Percentiles rank a stretch among this genome's conserved stretches.
Evolutionary conservation across 2,329 filamentous ascomycete genomes (phyloP).

Genomic region (Gliomastix tumulicola): DNA sequence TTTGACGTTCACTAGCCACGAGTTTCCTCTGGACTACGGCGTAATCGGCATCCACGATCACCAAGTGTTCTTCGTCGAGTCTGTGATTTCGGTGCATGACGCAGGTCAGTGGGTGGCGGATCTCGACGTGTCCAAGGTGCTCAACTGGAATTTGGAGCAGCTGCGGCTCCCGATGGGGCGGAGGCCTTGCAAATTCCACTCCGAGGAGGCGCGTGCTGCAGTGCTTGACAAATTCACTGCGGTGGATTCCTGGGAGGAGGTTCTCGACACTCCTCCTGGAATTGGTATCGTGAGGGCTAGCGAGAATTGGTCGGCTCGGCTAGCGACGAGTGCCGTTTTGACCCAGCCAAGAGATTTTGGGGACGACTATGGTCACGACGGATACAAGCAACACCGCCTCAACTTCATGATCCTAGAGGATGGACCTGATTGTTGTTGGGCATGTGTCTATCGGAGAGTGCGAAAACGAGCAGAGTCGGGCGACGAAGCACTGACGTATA

Average conservation of each 20-base stretch:
- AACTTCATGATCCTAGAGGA: neutral
- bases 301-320: neutral
- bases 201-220: neutral
- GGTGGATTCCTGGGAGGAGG: conserved; percentile 1
- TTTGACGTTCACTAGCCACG: neutral
- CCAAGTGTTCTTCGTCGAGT: neutral
- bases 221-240: neutral
- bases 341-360: neutral
- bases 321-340: neutral
- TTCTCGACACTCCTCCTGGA: neutral
- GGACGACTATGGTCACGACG: neutral
- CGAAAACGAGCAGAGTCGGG: no score
- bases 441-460: neutral
- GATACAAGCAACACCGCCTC: neutral
- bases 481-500: no score
- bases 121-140: conserved; percentile 12
- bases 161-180: neutral
- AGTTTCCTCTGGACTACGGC: neutral
- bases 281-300: neutral
- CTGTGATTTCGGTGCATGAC: neutral
- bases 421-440: neutral
- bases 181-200: neutral
- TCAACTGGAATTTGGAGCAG: neutral
- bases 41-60: neutral
- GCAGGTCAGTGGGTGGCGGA: neutral